Conservation (phyloP, 352 stramenopile species). For the Elongisporangium undulatum region DNA sequence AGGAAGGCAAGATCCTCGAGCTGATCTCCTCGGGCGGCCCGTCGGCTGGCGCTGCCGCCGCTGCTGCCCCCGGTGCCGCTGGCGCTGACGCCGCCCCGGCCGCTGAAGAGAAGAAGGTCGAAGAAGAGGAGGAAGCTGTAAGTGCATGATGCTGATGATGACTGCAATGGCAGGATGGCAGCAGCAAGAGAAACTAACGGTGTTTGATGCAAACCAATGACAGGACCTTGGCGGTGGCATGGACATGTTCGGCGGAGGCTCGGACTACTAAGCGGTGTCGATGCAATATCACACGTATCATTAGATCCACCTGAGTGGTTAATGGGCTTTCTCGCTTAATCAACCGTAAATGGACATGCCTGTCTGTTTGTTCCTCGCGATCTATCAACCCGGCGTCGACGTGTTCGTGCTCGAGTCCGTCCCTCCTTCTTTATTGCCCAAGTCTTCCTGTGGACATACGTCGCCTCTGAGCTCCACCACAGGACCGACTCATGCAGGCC, state of each 20-base stretch:
- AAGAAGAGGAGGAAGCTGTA: conserved; percentile 66
- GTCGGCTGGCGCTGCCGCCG: conserved; percentile 25
- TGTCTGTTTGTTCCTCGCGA: background rate
- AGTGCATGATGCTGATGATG: conserved; percentile 13
- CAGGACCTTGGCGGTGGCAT: conserved; percentile 62
- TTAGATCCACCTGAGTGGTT: background rate
- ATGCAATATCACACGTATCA: background rate
- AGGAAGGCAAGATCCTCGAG: conserved; percentile 77
- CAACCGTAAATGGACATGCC: background rate
- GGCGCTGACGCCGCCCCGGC: conserved; percentile 24
- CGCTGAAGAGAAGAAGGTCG: conserved; percentile 45
- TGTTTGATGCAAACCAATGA: conserved; percentile 2
- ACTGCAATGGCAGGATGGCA: background rate
- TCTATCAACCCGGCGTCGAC: background rate
- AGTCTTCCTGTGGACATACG: background rate
- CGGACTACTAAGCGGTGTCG: conserved; percentile 52
- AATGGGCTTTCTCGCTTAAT: background rate
- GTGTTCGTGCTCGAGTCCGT: background rate
- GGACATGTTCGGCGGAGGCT: conserved; percentile 64
- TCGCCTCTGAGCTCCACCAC: background rate
- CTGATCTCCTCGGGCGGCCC: conserved; percentile 72
- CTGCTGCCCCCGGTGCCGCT: conserved; percentile 28
- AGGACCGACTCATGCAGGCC: background rate
- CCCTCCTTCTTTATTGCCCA: background rate
- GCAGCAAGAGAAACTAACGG: conserved; percentile 6